These are phyloP conservation scores for Boletus fagicola DNA, from an alignment of 768 basidiomycete genomes.

Conservation along the genomic window DNA sequence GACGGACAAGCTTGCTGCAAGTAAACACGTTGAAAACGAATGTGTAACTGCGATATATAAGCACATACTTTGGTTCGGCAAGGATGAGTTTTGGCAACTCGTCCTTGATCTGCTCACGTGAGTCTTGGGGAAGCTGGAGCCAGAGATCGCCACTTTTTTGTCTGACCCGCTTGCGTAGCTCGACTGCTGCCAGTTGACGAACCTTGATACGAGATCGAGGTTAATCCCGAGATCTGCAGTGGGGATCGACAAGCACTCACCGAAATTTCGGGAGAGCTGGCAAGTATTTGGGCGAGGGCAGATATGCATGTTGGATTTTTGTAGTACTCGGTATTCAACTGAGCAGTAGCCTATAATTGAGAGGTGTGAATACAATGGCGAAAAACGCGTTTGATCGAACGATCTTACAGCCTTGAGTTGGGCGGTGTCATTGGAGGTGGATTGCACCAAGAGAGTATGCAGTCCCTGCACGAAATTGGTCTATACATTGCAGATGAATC, in stretches of 20 bases:
- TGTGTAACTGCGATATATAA: not conserved
- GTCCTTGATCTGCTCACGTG: conserved; percentile 81
- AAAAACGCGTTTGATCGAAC: conserved; percentile 28
- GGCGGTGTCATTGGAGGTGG: conserved; percentile 78
- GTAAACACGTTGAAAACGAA: conserved; percentile 4
- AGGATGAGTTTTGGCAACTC: conserved; percentile 78
- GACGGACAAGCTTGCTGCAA: conserved; percentile 81
- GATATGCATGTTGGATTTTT: conserved; percentile 88
- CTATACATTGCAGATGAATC: conserved; percentile 36
- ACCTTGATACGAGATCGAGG: conserved; percentile 50
- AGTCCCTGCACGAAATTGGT: conserved; percentile 74
- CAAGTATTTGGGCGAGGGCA: conserved; percentile 83
- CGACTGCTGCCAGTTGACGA: conserved; percentile 95
- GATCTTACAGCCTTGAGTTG: conserved; percentile 82
- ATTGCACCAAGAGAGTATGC: conserved; percentile 82
- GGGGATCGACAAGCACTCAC: conserved; percentile 48
- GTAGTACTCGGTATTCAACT: conserved; percentile 91
- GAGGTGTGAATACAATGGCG: conserved; percentile 5
- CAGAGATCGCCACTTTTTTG: conserved; percentile 81
- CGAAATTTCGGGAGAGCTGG: conserved; percentile 76
- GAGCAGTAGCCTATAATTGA: conserved; percentile 73
- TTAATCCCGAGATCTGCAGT: conserved; percentile 8
- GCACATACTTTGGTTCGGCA: conserved; percentile 68
- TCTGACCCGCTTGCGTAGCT: conserved; percentile 88
- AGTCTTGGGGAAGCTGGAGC: conserved; percentile 62